phyloP scores from a whole-genome alignment of 371 early-diverging fungal species.

The Mortierella sp. region DNA sequence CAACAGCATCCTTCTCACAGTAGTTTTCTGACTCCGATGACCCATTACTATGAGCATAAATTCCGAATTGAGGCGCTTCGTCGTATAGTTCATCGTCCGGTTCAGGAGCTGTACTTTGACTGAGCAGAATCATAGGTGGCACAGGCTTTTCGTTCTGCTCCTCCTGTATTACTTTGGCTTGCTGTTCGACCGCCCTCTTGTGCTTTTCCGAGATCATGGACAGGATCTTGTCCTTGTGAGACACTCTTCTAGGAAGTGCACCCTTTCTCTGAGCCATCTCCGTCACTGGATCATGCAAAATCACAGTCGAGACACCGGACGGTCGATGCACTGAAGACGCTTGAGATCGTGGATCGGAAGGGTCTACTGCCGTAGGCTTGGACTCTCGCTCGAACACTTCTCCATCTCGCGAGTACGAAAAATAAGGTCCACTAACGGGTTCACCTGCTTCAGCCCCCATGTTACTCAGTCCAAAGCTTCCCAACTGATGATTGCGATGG shows the following conservation, averaged over 20 bases:
- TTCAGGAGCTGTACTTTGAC: slow-evolving; percentile 36
- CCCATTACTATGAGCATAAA: slow-evolving; percentile 2
- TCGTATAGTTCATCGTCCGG: slow-evolving; percentile 10
- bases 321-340: slow-evolving; percentile 20
- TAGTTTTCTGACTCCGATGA: slow-evolving; percentile 8
- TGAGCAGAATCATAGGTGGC: slow-evolving; percentile 52
- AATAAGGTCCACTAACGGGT: slow-evolving; percentile 32
- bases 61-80: background rate
- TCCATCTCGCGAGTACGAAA: slow-evolving; percentile 42
- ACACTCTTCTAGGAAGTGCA: slow-evolving; percentile 29
- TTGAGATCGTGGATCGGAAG: slow-evolving; percentile 10
- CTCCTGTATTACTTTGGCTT: slow-evolving; percentile 27
- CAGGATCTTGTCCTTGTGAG: slow-evolving; percentile 40
- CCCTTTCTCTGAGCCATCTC: slow-evolving; percentile 36
- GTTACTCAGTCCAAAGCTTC: slow-evolving; percentile 4
- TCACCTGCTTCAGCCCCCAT: slow-evolving; percentile 9
- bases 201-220: slow-evolving; percentile 50
- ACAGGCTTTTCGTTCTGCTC: slow-evolving; percentile 35
- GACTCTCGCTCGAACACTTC: slow-evolving; percentile 41
- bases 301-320: slow-evolving; percentile 33
- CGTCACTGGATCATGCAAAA: slow-evolving; percentile 44
- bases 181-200: slow-evolving; percentile 42
- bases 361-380: background rate
- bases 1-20: slow-evolving; percentile 5
- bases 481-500: slow-evolving; percentile 18